These are phyloP conservation scores for Coemansia sp. DNA, from an alignment of 192 early-diverging fungal species.

Conservation along the genomic window DNA sequence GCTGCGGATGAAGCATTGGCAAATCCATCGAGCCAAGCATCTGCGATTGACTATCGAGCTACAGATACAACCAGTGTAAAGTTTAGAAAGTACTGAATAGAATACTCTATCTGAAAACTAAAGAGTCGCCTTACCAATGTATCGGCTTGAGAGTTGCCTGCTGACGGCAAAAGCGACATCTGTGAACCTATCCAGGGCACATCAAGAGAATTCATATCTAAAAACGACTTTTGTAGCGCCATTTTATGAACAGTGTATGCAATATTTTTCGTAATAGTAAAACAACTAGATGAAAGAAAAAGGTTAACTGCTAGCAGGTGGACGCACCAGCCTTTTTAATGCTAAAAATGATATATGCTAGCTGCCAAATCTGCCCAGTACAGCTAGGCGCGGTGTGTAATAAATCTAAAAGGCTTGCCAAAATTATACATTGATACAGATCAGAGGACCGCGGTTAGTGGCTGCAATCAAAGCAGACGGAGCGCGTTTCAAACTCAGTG, in stretches of 20 bases:
- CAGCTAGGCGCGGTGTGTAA: not conserved
- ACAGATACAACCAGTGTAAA: not conserved
- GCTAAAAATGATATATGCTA: not conserved
- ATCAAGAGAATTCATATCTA: constrained; percentile 24
- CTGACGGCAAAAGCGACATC: constrained; percentile 18
- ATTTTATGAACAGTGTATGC: constrained; percentile 6
- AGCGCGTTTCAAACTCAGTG: constrained; percentile 37
- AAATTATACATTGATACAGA: not conserved
- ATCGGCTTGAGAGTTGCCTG: constrained; percentile 40
- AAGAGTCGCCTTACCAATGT: constrained; percentile 24
- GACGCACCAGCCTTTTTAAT: not conserved
- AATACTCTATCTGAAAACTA: not conserved
- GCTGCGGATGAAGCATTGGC: constrained; percentile 1
- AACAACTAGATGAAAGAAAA: not conserved
- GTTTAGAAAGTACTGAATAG: not conserved
- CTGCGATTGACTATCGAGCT: constrained; percentile 41
- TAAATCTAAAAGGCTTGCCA: not conserved
- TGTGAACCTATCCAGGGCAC: constrained; percentile 23
- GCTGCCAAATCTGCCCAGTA: not conserved
- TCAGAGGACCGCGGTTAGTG: constrained; percentile 3
- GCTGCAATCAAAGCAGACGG: constrained; percentile 49
- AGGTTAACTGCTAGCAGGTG: not conserved
- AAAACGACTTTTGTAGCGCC: constrained; percentile 46
- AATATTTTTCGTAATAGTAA: not conserved
- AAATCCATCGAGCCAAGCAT: constrained; percentile 16